Evolutionary conservation across 2,329 filamentous ascomycete genomes (phyloP), one percentile per base, ranked within the genome.

Genomic region (Diplodia scrobiculata): DNA sequence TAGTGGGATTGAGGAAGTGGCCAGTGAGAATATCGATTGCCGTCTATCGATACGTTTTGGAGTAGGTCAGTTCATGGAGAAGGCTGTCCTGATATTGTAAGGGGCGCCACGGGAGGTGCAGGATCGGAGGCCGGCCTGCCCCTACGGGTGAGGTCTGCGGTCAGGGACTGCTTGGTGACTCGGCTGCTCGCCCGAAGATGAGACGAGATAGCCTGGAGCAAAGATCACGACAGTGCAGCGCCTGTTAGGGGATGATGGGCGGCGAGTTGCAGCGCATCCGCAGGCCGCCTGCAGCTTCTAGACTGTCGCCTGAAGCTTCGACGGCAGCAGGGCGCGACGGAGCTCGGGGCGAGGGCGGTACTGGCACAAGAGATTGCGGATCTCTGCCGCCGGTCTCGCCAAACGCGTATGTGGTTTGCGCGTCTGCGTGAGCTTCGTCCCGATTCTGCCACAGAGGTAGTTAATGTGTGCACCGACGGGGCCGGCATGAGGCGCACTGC

Each of bases 21-120:
- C 45, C 58, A 62, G 45, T 48, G 58, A 19, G 27, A 50, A 62
- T 62, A 62, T 62, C 58, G 58, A 62, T 62, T 62, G 29, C 45
- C 58, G 58, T n/a, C 58, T 62, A 50, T 62, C 58, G 41, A 62
- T 62, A 62, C 58, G 36, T 50, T 62, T 62, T 62, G 58, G 58
- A 48, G 32, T 36, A 45, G 58, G 10, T 32, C 32, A 10, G 34
- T 36, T 36, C 52, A 38, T 38, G 17, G 41, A 21, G 47, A 36
- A 45, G 58, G 38, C 19, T 19, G 38, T 25, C 29, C 45, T 62
- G 45, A 62, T 62, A 62, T 62, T 62, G 58, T 62, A 62, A 62
- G 58, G 58, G 58, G 58, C 58, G 45, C 58, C 14, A 17, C 29
- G 41, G 27, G 41, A 34, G 27, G 41, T 7, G n/a, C 58, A 25